These are phyloP conservation scores for Lactarius indigo DNA, from an alignment of 768 basidiomycete species.

Conservation along the genomic window DNA sequence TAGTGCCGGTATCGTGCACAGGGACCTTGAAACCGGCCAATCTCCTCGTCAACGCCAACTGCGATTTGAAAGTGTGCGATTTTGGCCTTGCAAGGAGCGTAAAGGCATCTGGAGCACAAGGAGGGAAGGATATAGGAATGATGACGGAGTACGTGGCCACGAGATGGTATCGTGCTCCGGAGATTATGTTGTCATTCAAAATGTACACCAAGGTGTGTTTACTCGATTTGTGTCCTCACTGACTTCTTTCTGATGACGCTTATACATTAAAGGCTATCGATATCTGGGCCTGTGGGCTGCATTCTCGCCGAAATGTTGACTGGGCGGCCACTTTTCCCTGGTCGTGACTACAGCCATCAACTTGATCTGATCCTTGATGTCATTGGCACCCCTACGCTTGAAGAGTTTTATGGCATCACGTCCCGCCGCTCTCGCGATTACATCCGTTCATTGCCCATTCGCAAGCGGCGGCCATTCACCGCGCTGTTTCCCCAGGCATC, in stretches of 20 bases:
- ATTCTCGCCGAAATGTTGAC: constrained; percentile 80
- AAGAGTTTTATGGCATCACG: constrained; percentile 90
- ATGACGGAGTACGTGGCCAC: constrained; percentile 91
- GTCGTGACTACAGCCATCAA: constrained; percentile 84
- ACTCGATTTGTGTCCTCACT: not conserved
- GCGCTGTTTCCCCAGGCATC: constrained; percentile 77
- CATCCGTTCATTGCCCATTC: constrained; percentile 80
- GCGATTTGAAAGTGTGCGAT: constrained; percentile 86
- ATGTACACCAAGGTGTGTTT: constrained; percentile 67
- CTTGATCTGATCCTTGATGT: constrained; percentile 85
- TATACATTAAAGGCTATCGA: constrained; percentile 53
- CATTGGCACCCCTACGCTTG: constrained; percentile 83
- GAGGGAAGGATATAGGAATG: constrained; percentile 59
- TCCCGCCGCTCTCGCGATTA: constrained; percentile 83
- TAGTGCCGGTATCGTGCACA: constrained; percentile 76
- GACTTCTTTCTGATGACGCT: not conserved
- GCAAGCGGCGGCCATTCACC: constrained; percentile 67
- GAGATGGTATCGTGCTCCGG: constrained; percentile 89
- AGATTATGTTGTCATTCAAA: constrained; percentile 94
- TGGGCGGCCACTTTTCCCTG: constrained; percentile 82
- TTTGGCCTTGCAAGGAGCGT: constrained; percentile 78
- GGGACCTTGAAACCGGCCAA: constrained; percentile 87
- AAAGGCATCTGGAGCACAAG: constrained; percentile 47
- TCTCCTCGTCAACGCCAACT: constrained; percentile 82
- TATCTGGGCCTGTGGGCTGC: constrained; percentile 72